Conservation (phyloP, 441 rosid genomes). For the Capsella rubella region DNA sequence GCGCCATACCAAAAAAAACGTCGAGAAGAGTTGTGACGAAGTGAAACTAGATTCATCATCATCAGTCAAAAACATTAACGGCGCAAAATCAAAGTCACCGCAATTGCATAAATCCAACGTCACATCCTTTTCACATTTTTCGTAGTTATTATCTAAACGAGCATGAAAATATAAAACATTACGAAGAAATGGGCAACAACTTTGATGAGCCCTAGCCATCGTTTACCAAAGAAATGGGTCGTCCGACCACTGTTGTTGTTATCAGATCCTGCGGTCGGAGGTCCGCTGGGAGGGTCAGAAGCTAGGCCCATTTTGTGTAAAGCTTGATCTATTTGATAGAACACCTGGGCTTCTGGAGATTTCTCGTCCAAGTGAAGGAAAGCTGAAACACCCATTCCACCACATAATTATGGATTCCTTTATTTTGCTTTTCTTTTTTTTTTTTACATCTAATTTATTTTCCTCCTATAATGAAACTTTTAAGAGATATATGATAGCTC, state of each 20-base stretch:
- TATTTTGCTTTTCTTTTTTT: background rate
- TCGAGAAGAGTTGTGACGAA: slow-evolving; percentile 37
- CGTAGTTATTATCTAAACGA: background rate
- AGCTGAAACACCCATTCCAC: slow-evolving; percentile 5
- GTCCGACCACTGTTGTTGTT: slow-evolving; percentile 25
- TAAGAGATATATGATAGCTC: background rate
- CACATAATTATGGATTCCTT: background rate
- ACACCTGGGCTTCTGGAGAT: slow-evolving; percentile 14
- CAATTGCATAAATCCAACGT: slow-evolving; percentile 5
- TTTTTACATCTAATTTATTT: background rate
- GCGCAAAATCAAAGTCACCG: slow-evolving; percentile 2
- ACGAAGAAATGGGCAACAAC: slow-evolving; percentile 25
- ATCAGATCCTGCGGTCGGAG: background rate
- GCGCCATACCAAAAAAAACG: background rate
- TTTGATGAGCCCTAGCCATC: slow-evolving; percentile 37
- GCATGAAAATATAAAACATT: background rate
- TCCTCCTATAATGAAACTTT: background rate
- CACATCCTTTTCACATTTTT: background rate
- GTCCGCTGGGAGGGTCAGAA: background rate
- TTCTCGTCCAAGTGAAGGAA: slow-evolving; percentile 10
- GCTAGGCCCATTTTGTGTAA: background rate
- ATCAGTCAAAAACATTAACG: slow-evolving; percentile 7
- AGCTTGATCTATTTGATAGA: background rate
- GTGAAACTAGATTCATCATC: background rate
- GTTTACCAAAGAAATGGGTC: slow-evolving; percentile 26